Base-by-base conservation (phyloP, 2,329 filamentous ascomycete genomes). In the Pseudogymnoascus sp. region DNA sequence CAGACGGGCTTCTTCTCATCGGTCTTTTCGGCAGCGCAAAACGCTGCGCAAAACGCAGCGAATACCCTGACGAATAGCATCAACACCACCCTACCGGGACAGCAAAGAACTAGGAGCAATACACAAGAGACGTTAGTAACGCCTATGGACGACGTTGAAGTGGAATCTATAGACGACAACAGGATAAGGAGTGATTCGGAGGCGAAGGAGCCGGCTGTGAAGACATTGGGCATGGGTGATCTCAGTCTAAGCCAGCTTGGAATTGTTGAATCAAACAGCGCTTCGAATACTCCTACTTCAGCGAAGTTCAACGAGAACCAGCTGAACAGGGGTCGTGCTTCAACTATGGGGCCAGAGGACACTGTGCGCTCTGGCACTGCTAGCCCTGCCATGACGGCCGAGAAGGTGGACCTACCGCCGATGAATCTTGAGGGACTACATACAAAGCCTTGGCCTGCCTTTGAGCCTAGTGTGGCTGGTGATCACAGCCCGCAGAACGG, bases 41-140 rank as follows among this genome's bases (percentile, higher is more conserved):
- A 89, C 81, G 93, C 93, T 43, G 92, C 92, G 12, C 93, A 97
- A 74, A 97, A 89, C 81, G 93, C 93, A 45, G 92, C 92, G 12
- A 91, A 79, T 66, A 86, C 84, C 16, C 74, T 92, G 4, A 91
- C 83, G 68, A 90, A 83, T 66, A 91, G 87, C 58, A 87, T 97
- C 55, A 92, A 86, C 72, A 83, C 81, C 3, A 79, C 80, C 31
- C 79, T 84, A 61, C 82, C 83, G n/a, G 77, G 77, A n/a, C 74
- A 76, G 60, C 78, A 78, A 68, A 78, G 75, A 66, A 78, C 74
- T 52, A 78, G 69, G 65, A 76, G 65, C 45, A 65, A 72, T 33
- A 70, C 71, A 62, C 70, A 71, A 26, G 70, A 72, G 38, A 63
- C 69, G 33, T 39, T 65, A 6, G 65, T 65, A 14, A 61, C 41